A percentile compares a stretch with the other conserved stretches of the same genome.
Evolutionary conservation across 2,329 filamentous ascomycete species (phyloP).

Genomic region (Aspergillus tubingensis): DNA sequence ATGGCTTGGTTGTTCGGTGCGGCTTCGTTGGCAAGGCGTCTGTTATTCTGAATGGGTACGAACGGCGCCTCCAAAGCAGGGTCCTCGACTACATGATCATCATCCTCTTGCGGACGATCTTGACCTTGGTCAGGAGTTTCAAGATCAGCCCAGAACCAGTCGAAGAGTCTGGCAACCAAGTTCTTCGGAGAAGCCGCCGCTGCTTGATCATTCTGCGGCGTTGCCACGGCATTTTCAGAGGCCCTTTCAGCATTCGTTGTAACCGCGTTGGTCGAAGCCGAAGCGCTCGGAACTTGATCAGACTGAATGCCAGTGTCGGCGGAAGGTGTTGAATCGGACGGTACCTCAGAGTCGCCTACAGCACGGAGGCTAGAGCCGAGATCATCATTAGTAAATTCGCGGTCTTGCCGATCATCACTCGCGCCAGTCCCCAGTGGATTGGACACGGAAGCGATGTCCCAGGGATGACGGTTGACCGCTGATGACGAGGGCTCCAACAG

Average conservation of each 20-base stretch:
- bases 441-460: slow-evolving; percentile 4
- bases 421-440: background rate
- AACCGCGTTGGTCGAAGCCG: background rate
- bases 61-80: slow-evolving; percentile 63
- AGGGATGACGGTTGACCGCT: background rate
- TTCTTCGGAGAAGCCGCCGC: slow-evolving; percentile 21
- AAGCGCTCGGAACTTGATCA: background rate
- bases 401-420: background rate
- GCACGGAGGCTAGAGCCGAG: background rate
- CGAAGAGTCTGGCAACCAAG: slow-evolving; percentile 31
- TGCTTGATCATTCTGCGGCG: slow-evolving; percentile 12
- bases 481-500: background rate
- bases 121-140: slow-evolving; percentile 29
- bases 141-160: slow-evolving; percentile 52
- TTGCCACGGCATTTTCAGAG: slow-evolving; percentile 3
- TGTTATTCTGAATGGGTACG: slow-evolving; percentile 54
- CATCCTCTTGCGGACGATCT: slow-evolving; percentile 52
- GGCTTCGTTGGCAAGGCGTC: slow-evolving; percentile 41
- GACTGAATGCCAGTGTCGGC: background rate
- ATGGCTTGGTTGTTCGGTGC: slow-evolving; percentile 19
- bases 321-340: background rate
- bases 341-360: background rate
- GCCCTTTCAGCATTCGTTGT: background rate
- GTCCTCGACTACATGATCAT: slow-evolving; percentile 63
- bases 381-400: background rate